These are phyloP conservation scores for Mytilinidion resinicola DNA, from an alignment of 495 filamentous ascomycete species.

Conservation along the genomic window DNA sequence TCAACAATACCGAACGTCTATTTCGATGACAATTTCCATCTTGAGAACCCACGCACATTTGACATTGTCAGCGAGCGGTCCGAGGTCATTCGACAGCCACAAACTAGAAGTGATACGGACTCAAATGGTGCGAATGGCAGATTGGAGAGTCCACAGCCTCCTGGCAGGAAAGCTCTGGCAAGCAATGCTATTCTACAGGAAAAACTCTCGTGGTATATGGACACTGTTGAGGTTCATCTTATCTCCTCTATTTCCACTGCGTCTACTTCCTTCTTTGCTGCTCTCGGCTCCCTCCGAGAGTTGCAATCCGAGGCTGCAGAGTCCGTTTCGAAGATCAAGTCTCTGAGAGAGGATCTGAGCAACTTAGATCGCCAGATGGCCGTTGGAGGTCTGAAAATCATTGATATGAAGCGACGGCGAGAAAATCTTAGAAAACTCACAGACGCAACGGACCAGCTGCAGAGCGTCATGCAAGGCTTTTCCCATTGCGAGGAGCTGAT, in stretches of 20 bases:
- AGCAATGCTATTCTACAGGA: conserved; percentile 99
- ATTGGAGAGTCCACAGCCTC: conserved; percentile 46
- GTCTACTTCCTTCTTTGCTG: conserved; percentile 93
- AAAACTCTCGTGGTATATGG: conserved; percentile 99
- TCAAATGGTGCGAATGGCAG: conserved; percentile 56
- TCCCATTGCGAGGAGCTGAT: conserved; percentile 72
- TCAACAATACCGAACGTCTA: conserved; percentile 91
- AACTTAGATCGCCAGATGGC: conserved; percentile 84
- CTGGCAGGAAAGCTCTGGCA: conserved; percentile 73
- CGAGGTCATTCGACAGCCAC: conserved; percentile 71
- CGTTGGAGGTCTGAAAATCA: conserved; percentile 74
- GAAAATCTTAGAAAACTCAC: conserved; percentile 82
- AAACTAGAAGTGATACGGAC: conserved; percentile 48
- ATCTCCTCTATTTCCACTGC: conserved; percentile 94
- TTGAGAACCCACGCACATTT: conserved; percentile 95
- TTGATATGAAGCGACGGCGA: conserved; percentile 69
- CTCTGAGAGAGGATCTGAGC: conserved; percentile 68
- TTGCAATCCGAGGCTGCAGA: conserved; percentile 88
- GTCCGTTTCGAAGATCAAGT: conserved; percentile 80
- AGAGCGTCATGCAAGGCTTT: conserved; percentile 68
- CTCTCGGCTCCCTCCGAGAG: conserved; percentile 82
- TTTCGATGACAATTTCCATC: conserved; percentile 89
- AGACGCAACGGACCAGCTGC: conserved; percentile 75
- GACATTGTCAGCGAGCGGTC: conserved; percentile 95
- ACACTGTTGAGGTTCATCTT: conserved; percentile 95